Conservation (phyloP, 1,139 yeast species). For the Lodderomyces theae region DNA sequence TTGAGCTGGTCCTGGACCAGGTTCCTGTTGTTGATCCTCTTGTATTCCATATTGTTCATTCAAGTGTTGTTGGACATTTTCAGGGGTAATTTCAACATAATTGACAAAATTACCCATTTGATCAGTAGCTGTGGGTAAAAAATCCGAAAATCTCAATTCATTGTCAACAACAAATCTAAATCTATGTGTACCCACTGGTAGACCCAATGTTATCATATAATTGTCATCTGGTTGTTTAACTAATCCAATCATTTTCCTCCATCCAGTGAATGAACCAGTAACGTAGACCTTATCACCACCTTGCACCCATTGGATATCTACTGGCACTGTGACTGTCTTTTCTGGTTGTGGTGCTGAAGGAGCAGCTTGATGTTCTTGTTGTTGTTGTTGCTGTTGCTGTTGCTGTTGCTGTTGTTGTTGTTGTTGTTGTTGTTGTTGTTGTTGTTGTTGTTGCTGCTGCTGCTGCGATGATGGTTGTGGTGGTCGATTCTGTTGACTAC, state of each 20-base stretch:
- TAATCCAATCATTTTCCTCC: conserved; percentile 52
- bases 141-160: conserved; percentile 46
- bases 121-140: conserved; percentile 49
- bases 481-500: conserved; percentile 6
- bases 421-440: conserved; percentile 16
- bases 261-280: conserved; percentile 50
- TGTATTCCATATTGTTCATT: conserved; percentile 12
- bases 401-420: conserved; percentile 15
- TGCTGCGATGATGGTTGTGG: conserved; percentile 16
- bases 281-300: conserved; percentile 83
- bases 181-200: conserved; percentile 49
- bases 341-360: conserved; percentile 31
- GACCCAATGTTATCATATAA: conserved; percentile 41
- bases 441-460: conserved; percentile 19
- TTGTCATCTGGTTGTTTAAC: conserved; percentile 47
- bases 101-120: conserved; percentile 53
- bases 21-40: conserved; percentile 13
- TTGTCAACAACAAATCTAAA: conserved; percentile 49
- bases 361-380: conserved; percentile 15
- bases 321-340: conserved; percentile 54
- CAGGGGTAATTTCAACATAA: conserved; percentile 49
- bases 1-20: no score
- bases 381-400: conserved; percentile 2
- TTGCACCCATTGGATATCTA: conserved; percentile 88
- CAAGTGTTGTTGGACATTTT: conserved; percentile 29